A percentile compares a stretch with the other conserved stretches of the same genome.
phyloP scores from a whole-genome alignment of 2,329 filamentous ascomycete genomes.

The Rhynchosporium graminicola region DNA sequence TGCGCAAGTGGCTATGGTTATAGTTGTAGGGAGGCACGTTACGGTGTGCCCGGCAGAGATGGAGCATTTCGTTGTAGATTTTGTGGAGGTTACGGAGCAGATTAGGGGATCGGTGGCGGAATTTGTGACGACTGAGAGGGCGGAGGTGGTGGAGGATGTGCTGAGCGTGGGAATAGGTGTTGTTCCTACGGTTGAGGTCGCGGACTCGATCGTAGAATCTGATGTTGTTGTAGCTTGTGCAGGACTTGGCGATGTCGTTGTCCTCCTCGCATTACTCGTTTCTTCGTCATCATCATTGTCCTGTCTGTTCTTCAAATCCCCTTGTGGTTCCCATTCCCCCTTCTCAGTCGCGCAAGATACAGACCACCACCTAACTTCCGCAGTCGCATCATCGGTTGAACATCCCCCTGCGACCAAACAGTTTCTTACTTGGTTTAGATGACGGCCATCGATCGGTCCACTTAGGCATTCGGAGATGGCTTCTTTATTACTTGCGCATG shows the following conservation, averaged over 20 bases:
- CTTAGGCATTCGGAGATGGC: conserved; percentile 31
- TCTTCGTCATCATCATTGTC: conserved; percentile 14
- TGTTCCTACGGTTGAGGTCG: conserved; percentile 10
- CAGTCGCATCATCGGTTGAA: conserved; percentile 25
- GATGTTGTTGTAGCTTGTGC: conserved; percentile 14
- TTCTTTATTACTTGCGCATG: conserved; percentile 29
- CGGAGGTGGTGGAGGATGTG: conserved; percentile 13
- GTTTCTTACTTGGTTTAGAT: conserved; percentile 23
- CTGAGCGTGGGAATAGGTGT: conserved; percentile 13
- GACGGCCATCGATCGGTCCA: conserved; percentile 8
- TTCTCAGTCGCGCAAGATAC: conserved; percentile 24
- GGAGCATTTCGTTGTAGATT: conserved; percentile 24
- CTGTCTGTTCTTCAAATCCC: conserved; percentile 32
- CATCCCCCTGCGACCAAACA: conserved; percentile 35
- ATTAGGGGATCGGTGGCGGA: conserved; percentile 14
- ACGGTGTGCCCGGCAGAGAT: conserved; percentile 14
- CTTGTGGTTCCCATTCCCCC: background rate
- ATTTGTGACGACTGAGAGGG: conserved; percentile 14
- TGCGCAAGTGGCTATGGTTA: conserved; percentile 26
- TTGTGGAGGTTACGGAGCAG: conserved; percentile 27
- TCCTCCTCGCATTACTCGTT: conserved; percentile 16
- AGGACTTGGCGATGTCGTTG: conserved; percentile 16
- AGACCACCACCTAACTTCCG: conserved; percentile 29
- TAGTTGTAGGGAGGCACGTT: conserved; percentile 25
- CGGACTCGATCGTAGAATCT: conserved; percentile 9